phyloP scores from a whole-genome alignment of 176 grass and related monocot genomes.

The Oropetium thomaeum region DNA sequence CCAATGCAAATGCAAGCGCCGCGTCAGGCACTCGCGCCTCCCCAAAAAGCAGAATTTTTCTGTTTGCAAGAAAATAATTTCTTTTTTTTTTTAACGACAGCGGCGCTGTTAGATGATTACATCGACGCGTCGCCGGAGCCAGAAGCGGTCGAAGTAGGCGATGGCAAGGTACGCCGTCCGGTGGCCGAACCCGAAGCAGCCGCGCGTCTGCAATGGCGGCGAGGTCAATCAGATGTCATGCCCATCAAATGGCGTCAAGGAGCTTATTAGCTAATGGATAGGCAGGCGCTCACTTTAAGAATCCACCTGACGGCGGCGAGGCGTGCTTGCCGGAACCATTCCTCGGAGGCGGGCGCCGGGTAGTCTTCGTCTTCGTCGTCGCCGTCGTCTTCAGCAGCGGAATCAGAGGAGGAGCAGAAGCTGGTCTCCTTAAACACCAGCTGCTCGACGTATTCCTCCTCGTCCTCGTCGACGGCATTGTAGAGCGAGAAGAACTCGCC shows the following conservation, averaged over 20 bases:
- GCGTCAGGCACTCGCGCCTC: conserved; percentile 12
- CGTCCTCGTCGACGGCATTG: conserved; percentile 32
- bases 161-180: conserved; percentile 84
- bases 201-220: conserved; percentile 47
- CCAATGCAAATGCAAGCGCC: conserved; percentile 24
- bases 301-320: conserved; percentile 74
- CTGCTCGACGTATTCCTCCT: conserved; percentile 66
- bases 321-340: conserved; percentile 60
- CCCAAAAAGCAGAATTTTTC: conserved; percentile 15
- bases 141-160: conserved; percentile 88
- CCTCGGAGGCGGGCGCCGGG: conserved; percentile 30
- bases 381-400: background rate
- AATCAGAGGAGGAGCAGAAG: conserved; percentile 45
- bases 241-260: conserved; percentile 13
- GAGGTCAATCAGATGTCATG: conserved; percentile 19
- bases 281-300: conserved; percentile 50
- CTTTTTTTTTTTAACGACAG: background rate
- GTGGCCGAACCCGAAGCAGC: conserved; percentile 68
- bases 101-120: conserved; percentile 50
- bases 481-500: conserved; percentile 17
- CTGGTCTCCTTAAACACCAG: conserved; percentile 64
- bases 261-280: background rate
- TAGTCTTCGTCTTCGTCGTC: conserved; percentile 33
- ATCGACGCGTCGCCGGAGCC: conserved; percentile 68
- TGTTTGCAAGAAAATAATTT: background rate